A percentile compares a stretch with the other conserved stretches of the same genome.
phyloP scores from a whole-genome alignment of 2,329 filamentous ascomycete species.

The Immersiporthe knoxdaviesiana region DNA sequence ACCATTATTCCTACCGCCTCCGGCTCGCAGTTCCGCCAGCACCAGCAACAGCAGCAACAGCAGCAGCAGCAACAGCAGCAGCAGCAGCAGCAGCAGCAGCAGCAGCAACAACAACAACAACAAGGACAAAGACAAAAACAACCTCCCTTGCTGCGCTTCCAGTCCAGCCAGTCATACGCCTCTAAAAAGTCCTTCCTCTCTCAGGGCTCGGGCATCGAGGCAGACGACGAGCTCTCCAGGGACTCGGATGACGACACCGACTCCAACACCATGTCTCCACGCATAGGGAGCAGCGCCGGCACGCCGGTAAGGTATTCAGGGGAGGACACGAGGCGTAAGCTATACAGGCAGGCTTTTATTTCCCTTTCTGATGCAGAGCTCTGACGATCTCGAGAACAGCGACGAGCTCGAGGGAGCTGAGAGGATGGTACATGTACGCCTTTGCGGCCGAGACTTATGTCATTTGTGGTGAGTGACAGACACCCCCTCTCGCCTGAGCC shows the following conservation, averaged over 20 bases:
- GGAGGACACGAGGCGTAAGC: slow-evolving; percentile 75
- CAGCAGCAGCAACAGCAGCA: neutral
- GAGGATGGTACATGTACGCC: slow-evolving; percentile 94
- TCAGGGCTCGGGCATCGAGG: slow-evolving; percentile 67
- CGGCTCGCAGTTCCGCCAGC: neutral
- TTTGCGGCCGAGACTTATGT: slow-evolving; percentile 97
- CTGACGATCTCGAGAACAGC: slow-evolving; percentile 36
- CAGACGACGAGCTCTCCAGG: slow-evolving; percentile 67
- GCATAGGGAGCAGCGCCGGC: slow-evolving; percentile 31
- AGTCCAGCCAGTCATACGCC: slow-evolving; percentile 53
- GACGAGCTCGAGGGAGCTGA: slow-evolving; percentile 84
- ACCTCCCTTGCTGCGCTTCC: slow-evolving; percentile 45
- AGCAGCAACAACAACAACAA: neutral
- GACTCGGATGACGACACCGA: slow-evolving; percentile 22
- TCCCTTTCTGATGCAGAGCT: no score
- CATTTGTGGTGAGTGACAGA: slow-evolving; percentile 77
- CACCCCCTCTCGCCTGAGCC: neutral
- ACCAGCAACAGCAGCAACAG: neutral
- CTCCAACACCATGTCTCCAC: slow-evolving; percentile 19
- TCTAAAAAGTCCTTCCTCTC: slow-evolving; percentile 63
- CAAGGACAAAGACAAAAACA: neutral
- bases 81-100: neutral
- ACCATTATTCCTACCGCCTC: neutral
- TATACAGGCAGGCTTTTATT: neutral
- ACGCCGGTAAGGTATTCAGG: slow-evolving; percentile 67